Percentiles rank a stretch among this genome's conserved stretches.
These are phyloP conservation scores for Wickerhamomyces sp. DNA, from an alignment of 1,139 yeast species.

Conservation along the genomic window DNA sequence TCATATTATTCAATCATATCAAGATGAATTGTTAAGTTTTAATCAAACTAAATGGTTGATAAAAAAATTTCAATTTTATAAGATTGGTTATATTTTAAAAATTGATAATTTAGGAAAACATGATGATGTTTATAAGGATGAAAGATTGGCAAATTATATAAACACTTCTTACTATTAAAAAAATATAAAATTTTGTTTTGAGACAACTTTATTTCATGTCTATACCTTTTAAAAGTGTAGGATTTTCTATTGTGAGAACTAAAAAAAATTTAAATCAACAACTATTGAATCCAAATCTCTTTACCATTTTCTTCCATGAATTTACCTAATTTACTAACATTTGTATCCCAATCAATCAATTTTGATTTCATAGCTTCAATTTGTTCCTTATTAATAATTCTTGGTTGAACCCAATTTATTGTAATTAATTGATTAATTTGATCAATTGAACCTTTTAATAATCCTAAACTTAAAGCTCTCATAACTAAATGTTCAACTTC, in stretches of 20 bases:
- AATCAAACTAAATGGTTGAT: constrained; percentile 24
- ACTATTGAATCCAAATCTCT: constrained; percentile 49
- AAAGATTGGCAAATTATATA: constrained; percentile 22
- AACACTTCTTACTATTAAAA: constrained; percentile 10
- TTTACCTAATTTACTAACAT: constrained; percentile 60
- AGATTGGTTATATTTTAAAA: constrained; percentile 14
- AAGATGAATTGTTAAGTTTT: constrained; percentile 26
- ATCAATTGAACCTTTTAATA: constrained; percentile 83
- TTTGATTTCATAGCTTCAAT: constrained; percentile 71
- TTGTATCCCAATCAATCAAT: constrained; percentile 70
- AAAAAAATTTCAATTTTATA: constrained; percentile 9
- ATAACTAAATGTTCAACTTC: constrained; percentile 87
- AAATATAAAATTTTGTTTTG: too few relatives aligned
- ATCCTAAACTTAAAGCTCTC: constrained; percentile 80
- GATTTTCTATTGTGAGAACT: too few relatives aligned
- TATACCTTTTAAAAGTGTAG: not conserved
- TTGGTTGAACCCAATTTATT: constrained; percentile 93
- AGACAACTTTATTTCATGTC: too few relatives aligned
- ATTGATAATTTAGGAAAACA: constrained; percentile 26
- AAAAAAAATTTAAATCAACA: too few relatives aligned
- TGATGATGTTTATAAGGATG: constrained; percentile 25
- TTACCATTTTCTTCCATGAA: constrained; percentile 55
- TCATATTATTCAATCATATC: constrained; percentile 26
- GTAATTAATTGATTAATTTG: constrained; percentile 76
- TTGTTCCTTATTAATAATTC: constrained; percentile 80